phyloP scores from a whole-genome alignment of 352 stramenopile species.

The Phytophthora nicotianae region DNA sequence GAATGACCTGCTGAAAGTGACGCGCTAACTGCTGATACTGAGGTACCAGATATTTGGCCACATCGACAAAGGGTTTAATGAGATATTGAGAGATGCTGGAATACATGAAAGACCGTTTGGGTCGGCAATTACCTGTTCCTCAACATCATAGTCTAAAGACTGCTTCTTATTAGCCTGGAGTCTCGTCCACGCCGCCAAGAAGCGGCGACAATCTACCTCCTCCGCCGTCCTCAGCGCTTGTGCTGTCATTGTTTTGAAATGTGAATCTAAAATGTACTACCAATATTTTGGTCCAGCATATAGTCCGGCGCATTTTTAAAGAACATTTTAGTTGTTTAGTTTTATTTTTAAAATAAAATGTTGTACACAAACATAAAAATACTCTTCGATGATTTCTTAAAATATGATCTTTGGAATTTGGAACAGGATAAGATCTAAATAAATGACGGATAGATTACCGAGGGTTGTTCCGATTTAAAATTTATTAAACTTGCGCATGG shows the following conservation, averaged over 20 bases:
- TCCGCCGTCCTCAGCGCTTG: constrained; percentile 12
- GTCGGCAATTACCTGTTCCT: constrained; percentile 16
- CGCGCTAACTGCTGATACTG: constrained; percentile 46
- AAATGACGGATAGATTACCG: no score
- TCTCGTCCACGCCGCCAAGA: constrained; percentile 63
- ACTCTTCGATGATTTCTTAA: no score
- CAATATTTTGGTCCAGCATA: no score
- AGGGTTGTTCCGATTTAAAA: no score
- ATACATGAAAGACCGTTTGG: neutral
- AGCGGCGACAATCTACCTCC: constrained; percentile 56
- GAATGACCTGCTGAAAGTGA: constrained; percentile 39
- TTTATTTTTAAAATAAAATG: no score
- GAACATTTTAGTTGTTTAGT: no score
- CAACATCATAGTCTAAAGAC: constrained; percentile 8
- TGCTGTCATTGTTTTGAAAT: constrained; percentile 25
- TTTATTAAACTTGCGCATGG: no score
- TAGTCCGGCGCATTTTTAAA: no score
- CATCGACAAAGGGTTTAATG: constrained; percentile 15
- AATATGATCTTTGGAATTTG: no score
- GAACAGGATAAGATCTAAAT: no score
- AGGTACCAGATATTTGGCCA: constrained; percentile 1
- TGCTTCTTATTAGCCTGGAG: constrained; percentile 38
- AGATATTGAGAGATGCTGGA: neutral
- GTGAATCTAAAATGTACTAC: neutral
- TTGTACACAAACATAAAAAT: no score